phyloP scores from a whole-genome alignment of 805 yeast species.

The Dipodascus albidus region DNA sequence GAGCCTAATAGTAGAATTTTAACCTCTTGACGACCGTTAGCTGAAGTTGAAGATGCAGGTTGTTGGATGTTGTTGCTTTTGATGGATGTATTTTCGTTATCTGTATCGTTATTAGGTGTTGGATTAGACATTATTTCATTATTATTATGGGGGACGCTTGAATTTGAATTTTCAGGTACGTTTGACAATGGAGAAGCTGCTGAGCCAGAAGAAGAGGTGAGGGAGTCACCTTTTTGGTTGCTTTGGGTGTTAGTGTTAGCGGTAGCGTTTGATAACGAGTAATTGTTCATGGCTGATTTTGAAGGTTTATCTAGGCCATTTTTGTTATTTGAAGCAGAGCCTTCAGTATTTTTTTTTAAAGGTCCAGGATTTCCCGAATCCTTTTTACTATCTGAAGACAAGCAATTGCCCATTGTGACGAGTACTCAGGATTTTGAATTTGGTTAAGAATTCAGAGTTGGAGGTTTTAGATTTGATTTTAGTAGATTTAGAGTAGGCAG shows the following conservation, averaged over 20 bases:
- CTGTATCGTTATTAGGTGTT: background rate
- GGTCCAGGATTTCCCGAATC: background rate
- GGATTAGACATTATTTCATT: background rate
- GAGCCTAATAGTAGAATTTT: constrained; percentile 69
- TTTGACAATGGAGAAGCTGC: constrained; percentile 5
- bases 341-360: no score
- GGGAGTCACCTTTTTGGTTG: background rate
- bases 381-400: background rate
- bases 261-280: background rate
- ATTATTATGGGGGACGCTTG: background rate
- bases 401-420: background rate
- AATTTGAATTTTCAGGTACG: background rate
- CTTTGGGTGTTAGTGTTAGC: background rate
- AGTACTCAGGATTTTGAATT: no score
- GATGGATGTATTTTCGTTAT: background rate
- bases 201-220: constrained; percentile 8
- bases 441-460: no score
- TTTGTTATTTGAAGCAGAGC: background rate
- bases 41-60: background rate
- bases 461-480: no score
- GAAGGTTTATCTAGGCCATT: background rate
- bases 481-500: no score
- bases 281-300: background rate
- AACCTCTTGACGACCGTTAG: constrained; percentile 32
- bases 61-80: background rate